Conservation (phyloP, 768 basidiomycete species). For the Saitozyma podzolica region DNA sequence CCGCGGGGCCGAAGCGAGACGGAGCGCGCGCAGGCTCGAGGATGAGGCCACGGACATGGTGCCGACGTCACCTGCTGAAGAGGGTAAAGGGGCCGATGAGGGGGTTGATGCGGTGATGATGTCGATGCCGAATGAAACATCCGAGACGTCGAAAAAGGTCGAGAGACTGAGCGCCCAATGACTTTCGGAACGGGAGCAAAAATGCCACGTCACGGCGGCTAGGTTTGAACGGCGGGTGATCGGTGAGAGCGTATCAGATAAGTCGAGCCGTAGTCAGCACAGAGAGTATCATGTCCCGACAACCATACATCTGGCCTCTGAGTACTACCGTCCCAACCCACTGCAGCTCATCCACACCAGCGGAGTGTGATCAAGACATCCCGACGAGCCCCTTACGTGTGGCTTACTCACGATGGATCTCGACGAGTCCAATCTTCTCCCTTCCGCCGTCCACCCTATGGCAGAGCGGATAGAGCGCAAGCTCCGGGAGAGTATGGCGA, state of each 20-base stretch:
- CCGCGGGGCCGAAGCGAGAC: background rate
- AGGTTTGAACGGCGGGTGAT: background rate
- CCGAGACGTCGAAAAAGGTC: too few species aligned
- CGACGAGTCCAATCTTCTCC: constrained; percentile 10
- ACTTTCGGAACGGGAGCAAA: constrained; percentile 1
- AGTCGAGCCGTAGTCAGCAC: background rate
- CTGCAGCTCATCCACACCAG: background rate
- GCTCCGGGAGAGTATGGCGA: constrained; percentile 24
- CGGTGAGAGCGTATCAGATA: background rate
- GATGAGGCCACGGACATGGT: background rate
- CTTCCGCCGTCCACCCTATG: constrained; percentile 4
- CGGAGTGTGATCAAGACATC: background rate
- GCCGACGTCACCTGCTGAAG: background rate
- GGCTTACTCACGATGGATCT: background rate
- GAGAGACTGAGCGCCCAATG: background rate
- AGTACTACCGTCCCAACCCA: too few species aligned
- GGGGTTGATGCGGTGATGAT: too few species aligned
- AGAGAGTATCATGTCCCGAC: too few species aligned
- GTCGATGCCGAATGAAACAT: too few species aligned
- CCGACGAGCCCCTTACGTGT: background rate
- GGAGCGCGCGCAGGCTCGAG: background rate
- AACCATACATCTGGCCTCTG: too few species aligned
- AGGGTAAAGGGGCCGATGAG: too few species aligned
- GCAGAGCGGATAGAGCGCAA: constrained; percentile 34
- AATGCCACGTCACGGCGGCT: background rate